Percentiles rank a stretch among this genome's conserved stretches.
These are phyloP conservation scores for Brachypodium distachyon DNA, from an alignment of 202 grass and related monocot genomes.

Conservation along the genomic window DNA sequence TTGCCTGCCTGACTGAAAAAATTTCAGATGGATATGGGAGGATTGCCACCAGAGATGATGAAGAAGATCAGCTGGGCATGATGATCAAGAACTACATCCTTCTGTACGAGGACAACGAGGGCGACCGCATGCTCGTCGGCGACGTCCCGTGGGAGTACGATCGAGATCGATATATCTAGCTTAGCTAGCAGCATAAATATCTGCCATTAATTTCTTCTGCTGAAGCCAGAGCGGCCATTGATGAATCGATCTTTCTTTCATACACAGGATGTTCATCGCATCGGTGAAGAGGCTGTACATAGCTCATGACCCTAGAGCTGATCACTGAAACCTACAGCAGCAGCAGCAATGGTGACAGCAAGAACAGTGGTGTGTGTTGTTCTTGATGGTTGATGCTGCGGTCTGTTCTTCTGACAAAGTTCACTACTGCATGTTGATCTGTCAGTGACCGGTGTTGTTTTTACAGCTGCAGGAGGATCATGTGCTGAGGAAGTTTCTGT, in stretches of 20 bases:
- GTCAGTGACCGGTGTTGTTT: not conserved
- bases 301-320: conserved; percentile 25
- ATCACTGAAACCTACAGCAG: no score
- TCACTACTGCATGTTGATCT: not conserved
- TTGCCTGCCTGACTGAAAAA: not conserved
- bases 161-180: not conserved
- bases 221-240: not conserved
- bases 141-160: conserved; percentile 98
- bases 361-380: not conserved
- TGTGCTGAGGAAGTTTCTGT: not conserved
- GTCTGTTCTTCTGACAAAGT: not conserved
- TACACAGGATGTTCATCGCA: conserved; percentile 51
- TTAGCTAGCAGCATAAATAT: no score
- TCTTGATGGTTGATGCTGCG: not conserved
- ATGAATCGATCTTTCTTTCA: not conserved
- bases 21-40: conserved; percentile 21
- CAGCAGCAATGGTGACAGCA: not conserved
- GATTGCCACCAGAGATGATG: conserved; percentile 17
- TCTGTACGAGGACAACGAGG: conserved; percentile 83
- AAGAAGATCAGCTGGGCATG: not conserved
- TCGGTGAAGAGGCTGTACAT: conserved; percentile 78
- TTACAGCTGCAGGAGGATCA: not conserved
- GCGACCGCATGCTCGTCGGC: conserved; percentile 83
- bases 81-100: conserved; percentile 56
- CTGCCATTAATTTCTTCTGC: not conserved